Evolutionary conservation across 192 early-diverging fungal species (phyloP).

Genomic region (Chytriomyces sp.): DNA sequence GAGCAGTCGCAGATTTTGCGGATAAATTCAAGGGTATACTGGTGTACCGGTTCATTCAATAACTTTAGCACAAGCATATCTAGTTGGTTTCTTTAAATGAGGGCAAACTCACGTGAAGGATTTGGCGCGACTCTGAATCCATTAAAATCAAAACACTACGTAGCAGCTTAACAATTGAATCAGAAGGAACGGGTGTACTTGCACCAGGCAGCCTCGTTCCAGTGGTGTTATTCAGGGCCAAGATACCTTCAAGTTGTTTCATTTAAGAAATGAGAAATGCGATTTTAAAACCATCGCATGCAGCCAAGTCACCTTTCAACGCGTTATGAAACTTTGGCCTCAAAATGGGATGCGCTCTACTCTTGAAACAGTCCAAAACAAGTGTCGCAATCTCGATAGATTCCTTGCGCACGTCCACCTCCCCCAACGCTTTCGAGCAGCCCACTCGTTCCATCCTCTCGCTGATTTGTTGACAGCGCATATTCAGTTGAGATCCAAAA

Average conservation of each 20-base stretch:
- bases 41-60: not conserved
- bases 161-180: conserved; percentile 25
- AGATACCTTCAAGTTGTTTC: conserved; percentile 6
- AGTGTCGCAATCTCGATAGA: conserved; percentile 6
- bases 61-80: not conserved
- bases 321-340: conserved; percentile 23
- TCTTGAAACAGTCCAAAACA: not conserved
- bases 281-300: not conserved
- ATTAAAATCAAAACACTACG: conserved; percentile 17
- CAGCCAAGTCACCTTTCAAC: conserved; percentile 19
- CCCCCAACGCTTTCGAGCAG: conserved; percentile 1
- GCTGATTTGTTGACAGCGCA: not conserved
- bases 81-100: too few relatives aligned
- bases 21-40: conserved; percentile 33
- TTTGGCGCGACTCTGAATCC: conserved; percentile 23
- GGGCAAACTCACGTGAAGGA: conserved; percentile 15
- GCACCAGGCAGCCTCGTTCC: conserved; percentile 22
- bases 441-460: conserved; percentile 12
- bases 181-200: conserved; percentile 19
- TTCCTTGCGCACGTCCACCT: conserved; percentile 2
- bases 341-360: not conserved
- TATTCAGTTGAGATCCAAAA: not conserved
- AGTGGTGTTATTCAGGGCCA: conserved; percentile 17
- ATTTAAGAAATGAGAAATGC: not conserved
- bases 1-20: conserved; percentile 27